Base-by-base conservation (phyloP, 2,329 filamentous ascomycete species). In the Venturia oleaginea region DNA sequence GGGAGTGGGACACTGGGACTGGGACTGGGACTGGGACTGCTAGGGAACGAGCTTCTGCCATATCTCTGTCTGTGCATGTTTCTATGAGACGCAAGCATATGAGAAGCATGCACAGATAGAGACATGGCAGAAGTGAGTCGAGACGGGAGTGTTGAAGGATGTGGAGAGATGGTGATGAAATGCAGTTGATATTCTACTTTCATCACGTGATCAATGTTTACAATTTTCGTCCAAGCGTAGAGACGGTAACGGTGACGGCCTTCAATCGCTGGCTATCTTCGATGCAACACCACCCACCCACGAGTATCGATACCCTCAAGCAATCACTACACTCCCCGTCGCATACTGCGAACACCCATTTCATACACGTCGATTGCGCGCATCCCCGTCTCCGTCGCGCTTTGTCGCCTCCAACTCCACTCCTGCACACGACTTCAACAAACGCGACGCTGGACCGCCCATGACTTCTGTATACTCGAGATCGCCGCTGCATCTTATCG, bases 401-500 rank as follows among this genome's bases (percentile, higher is more conserved):
- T 34, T n/a, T 34, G 51, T 57, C 51, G 51, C 51, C 51, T 32
- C 27, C 51, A 34, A 57, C 27, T 5, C 22, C 27, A 22, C 51
- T 4, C 51, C 6, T 22, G 34, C 27, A 17, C 51, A 34, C 51
- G 51, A 57, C 51, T 17, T 57, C 24, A 32, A 30, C 51, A 55
- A 37, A 63, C 62, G 48, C 62, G 48, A 55, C 62, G n/a, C 40
- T 38, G 34, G 46, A 15, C 32, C 51, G 24, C 43, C 65, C 65
- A 76, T 76, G 74, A 76, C 74, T 66, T 71, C 74, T 63, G 68
- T 75, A 66, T 67, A 76, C 62, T 71, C 73, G 68, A 74, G 76
- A 67, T 71, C 73, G 64, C 79, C 79, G 66, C 71, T 81, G 67
- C 75, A 78, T 74, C 70, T 73, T 38, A 75, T 81, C 68, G 76